These are phyloP conservation scores for Zymoseptoria tritici DNA, from an alignment of 2,329 filamentous ascomycete species.

Conservation along the genomic window DNA sequence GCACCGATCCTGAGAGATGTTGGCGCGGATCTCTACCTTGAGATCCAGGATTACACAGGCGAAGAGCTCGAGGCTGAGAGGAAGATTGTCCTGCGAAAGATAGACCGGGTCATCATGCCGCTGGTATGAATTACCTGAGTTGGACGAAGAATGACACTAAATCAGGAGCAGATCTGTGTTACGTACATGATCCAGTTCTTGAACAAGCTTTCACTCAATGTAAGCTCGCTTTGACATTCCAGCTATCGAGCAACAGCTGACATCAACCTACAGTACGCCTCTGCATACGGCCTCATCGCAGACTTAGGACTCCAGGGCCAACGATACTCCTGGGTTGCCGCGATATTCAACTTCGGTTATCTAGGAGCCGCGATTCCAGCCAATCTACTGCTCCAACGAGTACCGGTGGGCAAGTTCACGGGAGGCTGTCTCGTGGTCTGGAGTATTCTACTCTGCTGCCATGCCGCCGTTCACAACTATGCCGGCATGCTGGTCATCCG, in stretches of 20 bases:
- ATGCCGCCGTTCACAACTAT: conserved; percentile 31
- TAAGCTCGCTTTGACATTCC: neutral
- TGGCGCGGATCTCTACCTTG: neutral
- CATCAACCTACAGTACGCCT: conserved; percentile 1
- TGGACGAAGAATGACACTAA: neutral
- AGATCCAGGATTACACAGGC: neutral
- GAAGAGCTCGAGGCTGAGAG: neutral
- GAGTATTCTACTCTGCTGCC: conserved; percentile 25
- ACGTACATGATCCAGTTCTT: conserved; percentile 33
- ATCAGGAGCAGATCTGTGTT: conserved; percentile 36
- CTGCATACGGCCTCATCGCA: conserved; percentile 11
- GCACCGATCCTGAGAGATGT: neutral
- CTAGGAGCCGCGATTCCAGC: conserved; percentile 36
- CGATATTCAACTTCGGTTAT: conserved; percentile 40
- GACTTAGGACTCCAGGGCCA: conserved; percentile 29
- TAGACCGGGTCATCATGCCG: conserved; percentile 43
- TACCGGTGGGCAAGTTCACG: conserved; percentile 15
- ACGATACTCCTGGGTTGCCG: conserved; percentile 37
- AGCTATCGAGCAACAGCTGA: conserved; percentile 4
- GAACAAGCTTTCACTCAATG: conserved; percentile 17
- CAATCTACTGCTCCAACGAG: conserved; percentile 25
- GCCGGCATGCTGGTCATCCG: conserved; percentile 31
- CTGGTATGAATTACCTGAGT: conserved; percentile 28
- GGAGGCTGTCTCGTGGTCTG: conserved; percentile 22
- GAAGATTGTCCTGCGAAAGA: conserved; percentile 25